Evolutionary conservation across 495 filamentous ascomycete genomes (phyloP).

Genomic region (Xylaria curta): DNA sequence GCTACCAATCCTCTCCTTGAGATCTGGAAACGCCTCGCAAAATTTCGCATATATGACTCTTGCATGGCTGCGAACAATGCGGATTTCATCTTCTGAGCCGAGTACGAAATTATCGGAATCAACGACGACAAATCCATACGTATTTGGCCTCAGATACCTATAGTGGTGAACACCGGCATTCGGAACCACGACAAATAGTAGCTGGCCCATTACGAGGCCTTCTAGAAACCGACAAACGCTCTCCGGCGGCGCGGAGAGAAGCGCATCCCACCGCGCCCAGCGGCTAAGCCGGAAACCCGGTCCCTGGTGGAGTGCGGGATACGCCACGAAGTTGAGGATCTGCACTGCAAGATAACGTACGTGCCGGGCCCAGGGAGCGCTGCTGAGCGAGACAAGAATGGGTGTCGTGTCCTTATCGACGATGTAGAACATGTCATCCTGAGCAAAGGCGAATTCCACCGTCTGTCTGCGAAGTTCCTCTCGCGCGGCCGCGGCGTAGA

Average conservation of each 20-base stretch:
- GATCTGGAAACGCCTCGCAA: background rate
- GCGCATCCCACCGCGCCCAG: background rate
- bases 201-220: background rate
- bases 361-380: background rate
- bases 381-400: background rate
- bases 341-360: background rate
- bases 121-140: background rate
- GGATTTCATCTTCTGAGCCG: background rate
- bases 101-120: background rate
- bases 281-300: background rate
- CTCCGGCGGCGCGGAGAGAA: background rate
- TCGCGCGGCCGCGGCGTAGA: conserved; percentile 4
- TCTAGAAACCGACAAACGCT: background rate
- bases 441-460: background rate
- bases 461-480: conserved; percentile 3
- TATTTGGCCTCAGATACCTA: background rate
- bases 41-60: background rate
- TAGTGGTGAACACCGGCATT: background rate
- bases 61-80: background rate
- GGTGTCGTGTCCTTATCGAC: background rate
- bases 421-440: conserved; percentile 7
- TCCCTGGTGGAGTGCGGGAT: background rate
- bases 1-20: background rate
- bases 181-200: background rate
- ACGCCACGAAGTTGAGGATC: background rate